Evolutionary conservation across 371 early-diverging fungal species (phyloP).

Genomic region (Apophysomyces elegans): DNA sequence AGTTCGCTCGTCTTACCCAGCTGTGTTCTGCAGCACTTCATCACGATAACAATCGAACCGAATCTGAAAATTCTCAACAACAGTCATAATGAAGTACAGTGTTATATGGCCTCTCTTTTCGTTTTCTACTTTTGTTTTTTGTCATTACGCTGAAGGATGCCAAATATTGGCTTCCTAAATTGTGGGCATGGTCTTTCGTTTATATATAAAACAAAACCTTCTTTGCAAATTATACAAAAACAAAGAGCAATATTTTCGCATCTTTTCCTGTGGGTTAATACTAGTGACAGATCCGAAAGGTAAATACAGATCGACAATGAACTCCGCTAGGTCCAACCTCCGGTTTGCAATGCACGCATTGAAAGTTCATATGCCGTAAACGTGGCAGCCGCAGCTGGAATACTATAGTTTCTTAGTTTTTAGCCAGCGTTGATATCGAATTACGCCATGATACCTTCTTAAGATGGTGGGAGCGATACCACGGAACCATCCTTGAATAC

Average conservation of each 20-base stretch:
- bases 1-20: constrained; percentile 45
- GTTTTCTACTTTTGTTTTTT: constrained; percentile 1
- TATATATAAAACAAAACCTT: constrained; percentile 12
- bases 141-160: constrained; percentile 1
- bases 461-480: constrained; percentile 65
- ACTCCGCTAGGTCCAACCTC: constrained; percentile 33
- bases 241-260: not conserved
- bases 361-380: constrained; percentile 80
- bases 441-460: constrained; percentile 34
- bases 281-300: too few relatives aligned
- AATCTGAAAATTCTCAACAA: constrained; percentile 10
- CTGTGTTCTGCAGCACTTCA: constrained; percentile 49
- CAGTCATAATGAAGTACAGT: constrained; percentile 15
- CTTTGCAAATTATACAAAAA: not conserved
- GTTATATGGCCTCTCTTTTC: constrained; percentile 8
- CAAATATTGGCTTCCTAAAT: not conserved
- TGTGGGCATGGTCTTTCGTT: constrained; percentile 5
- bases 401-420: constrained; percentile 32
- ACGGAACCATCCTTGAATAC: constrained; percentile 60
- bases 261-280: too few relatives aligned
- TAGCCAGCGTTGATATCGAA: not conserved
- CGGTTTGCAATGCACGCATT: constrained; percentile 51
- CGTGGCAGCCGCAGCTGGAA: constrained; percentile 79
- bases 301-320: not conserved
- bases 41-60: constrained; percentile 25